Evolutionary conservation across 2,329 filamentous ascomycete genomes (phyloP).

Genomic region (Colletotrichum spaethianum): DNA sequence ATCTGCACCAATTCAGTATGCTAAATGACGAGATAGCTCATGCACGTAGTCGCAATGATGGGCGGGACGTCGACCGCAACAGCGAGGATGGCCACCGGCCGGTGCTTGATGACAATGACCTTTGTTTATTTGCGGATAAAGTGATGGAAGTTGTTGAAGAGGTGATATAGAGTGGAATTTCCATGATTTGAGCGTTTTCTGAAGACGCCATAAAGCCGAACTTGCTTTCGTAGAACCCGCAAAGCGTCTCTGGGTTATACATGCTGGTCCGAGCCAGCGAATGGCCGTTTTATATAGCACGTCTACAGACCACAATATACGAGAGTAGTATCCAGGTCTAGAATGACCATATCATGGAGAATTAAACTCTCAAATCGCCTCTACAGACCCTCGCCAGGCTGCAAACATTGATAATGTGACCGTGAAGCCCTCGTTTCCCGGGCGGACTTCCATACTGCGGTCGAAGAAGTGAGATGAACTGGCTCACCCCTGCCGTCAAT

Average conservation of each 20-base stretch:
- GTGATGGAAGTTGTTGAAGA: not conserved
- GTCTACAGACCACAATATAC: not conserved
- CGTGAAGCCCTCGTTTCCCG: not conserved
- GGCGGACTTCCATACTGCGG: too few relatives aligned
- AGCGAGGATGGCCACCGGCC: too few relatives aligned
- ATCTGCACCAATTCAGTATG: too few relatives aligned
- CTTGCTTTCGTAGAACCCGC: not conserved
- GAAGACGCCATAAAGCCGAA: not conserved
- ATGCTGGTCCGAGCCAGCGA: not conserved
- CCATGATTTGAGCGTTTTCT: conserved; percentile 3
- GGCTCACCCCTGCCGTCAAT: too few relatives aligned
- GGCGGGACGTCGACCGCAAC: too few relatives aligned
- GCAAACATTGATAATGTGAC: too few relatives aligned
- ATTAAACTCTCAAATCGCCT: not conserved
- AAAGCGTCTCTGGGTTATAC: not conserved
- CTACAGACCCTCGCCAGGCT: not conserved
- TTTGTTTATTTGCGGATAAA: not conserved
- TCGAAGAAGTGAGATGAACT: too few relatives aligned
- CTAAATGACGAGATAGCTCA: too few relatives aligned
- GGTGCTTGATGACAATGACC: not conserved
- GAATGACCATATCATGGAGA: too few relatives aligned
- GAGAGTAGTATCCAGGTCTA: too few relatives aligned
- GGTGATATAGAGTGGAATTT: not conserved
- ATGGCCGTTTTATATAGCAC: too few relatives aligned
- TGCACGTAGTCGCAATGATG: too few relatives aligned